Base-by-base conservation (phyloP, 1,139 yeast genomes). In the Saccharomyces hybrid region DNA sequence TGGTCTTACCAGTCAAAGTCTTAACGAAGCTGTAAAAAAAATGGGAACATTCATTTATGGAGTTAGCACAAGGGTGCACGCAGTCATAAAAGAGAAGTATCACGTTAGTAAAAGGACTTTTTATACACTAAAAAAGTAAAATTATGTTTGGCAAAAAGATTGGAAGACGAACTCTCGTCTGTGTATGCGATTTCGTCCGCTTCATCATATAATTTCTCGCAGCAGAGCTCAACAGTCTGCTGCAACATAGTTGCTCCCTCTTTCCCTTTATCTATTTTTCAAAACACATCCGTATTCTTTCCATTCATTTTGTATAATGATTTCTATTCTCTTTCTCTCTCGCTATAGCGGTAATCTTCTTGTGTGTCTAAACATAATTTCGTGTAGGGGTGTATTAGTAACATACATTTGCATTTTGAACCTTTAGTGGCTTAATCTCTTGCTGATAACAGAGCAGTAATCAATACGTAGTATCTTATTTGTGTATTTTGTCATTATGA, bases 1-100 rank as follows among this genome's bases (percentile, higher is more conserved):
- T 86, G 76, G 95, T 85, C 83, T 85, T 85, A 74, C 93, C 93
- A 66, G 93, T 85, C 74, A 85, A 78, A 73, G 93, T 85, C 80
- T 85, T 85, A 76, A 85, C 91, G 76, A 85, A 85, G 81, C 88
- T 87, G 76, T 78, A 84, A 38, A 13, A 31, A 31, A 51, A 14
- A 14, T 16, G 46, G 31, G n/a, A 48, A 23, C 4, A 1, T 48
- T 48, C 46, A 38, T 38, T 14, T 32, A 49, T 34, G 31, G 28
- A 53, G 65, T 62, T 63, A 62, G 67, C 61, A 58, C 26, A 26
- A 26, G 20, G 13, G 16, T 26, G 49, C 27, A 27, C 9, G 20
- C 14, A 9, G 23, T 29, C 32, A 23, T 26, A 38, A 26, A 32
- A 1, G 20, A 38, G 13, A 16, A 38, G 5, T 11, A 2, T 38